Percentiles rank a stretch among this genome's conserved stretches.
These are phyloP conservation scores for Ophiostoma sp. DNA, from an alignment of 2,329 filamentous ascomycete species.

Conservation along the genomic window DNA sequence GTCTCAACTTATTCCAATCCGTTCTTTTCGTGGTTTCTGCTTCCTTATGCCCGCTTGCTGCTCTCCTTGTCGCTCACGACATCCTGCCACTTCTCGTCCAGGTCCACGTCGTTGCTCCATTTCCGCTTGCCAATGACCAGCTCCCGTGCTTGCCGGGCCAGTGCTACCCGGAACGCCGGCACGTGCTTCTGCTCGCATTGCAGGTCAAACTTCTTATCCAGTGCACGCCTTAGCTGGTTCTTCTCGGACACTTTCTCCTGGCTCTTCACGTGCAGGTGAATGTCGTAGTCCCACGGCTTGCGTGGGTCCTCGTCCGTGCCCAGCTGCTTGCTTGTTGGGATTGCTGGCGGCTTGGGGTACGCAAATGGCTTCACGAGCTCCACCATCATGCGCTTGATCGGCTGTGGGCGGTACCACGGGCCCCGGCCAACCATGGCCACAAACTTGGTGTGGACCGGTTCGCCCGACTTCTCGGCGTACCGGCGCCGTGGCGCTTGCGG, in stretches of 20 bases:
- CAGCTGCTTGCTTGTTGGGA: conserved; percentile 37
- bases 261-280: conserved; percentile 39
- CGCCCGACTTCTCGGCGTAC: conserved; percentile 39
- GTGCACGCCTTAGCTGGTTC: conserved; percentile 31
- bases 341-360: conserved; percentile 68
- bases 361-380: conserved; percentile 83
- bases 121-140: conserved; percentile 55
- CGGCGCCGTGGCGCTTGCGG: conserved; percentile 56
- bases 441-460: conserved; percentile 5
- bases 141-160: conserved; percentile 57
- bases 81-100: conserved; percentile 47
- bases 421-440: conserved; percentile 33
- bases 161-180: conserved; percentile 37
- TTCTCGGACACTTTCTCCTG: conserved; percentile 31
- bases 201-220: conserved; percentile 29
- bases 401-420: conserved; percentile 63
- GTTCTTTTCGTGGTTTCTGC: not conserved
- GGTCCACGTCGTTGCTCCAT: conserved; percentile 50
- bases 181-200: conserved; percentile 35
- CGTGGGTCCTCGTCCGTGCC: conserved; percentile 27
- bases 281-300: conserved; percentile 58
- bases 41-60: conserved; percentile 22
- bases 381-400: conserved; percentile 89
- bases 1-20: not conserved
- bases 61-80: conserved; percentile 32